phyloP scores from a whole-genome alignment of 441 rosid species.

The Euphorbia celastroides region DNA sequence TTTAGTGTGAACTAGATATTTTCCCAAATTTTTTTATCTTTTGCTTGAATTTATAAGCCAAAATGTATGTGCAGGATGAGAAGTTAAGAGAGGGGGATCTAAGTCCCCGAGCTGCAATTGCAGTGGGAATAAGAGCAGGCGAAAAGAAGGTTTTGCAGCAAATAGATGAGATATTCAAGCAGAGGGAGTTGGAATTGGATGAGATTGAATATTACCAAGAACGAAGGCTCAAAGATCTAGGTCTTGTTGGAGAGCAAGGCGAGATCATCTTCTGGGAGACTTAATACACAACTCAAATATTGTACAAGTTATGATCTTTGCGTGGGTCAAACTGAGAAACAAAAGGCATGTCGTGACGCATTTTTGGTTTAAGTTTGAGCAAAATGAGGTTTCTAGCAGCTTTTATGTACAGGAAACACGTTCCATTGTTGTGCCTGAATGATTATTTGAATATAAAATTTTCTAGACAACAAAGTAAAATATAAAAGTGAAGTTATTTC shows the following conservation, averaged over 20 bases:
- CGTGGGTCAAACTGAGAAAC: not conserved
- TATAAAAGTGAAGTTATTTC: not conserved
- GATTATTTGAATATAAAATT: no score
- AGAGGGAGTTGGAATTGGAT: conserved; percentile 58
- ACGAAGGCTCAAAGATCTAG: conserved; percentile 81
- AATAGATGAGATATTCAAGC: conserved; percentile 53
- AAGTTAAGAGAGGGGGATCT: conserved; percentile 40
- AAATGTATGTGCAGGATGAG: conserved; percentile 59
- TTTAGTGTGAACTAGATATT: not conserved
- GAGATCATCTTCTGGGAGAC: conserved; percentile 85
- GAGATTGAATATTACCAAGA: conserved; percentile 83
- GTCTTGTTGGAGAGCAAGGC: conserved; percentile 91
- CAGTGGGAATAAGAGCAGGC: conserved; percentile 63
- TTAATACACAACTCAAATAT: conserved; percentile 22
- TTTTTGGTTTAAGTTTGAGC: not conserved
- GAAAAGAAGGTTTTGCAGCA: conserved; percentile 84
- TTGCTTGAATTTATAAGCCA: not conserved
- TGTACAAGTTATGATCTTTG: not conserved
- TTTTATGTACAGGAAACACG: not conserved
- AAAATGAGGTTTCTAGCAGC: not conserved
- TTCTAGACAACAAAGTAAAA: not conserved
- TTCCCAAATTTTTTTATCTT: no score
- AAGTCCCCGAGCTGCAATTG: conserved; percentile 44
- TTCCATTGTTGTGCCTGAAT: not conserved
- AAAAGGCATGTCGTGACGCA: not conserved